phyloP scores from a whole-genome alignment of 768 basidiomycete species.

The Kockovaella imperatae region DNA sequence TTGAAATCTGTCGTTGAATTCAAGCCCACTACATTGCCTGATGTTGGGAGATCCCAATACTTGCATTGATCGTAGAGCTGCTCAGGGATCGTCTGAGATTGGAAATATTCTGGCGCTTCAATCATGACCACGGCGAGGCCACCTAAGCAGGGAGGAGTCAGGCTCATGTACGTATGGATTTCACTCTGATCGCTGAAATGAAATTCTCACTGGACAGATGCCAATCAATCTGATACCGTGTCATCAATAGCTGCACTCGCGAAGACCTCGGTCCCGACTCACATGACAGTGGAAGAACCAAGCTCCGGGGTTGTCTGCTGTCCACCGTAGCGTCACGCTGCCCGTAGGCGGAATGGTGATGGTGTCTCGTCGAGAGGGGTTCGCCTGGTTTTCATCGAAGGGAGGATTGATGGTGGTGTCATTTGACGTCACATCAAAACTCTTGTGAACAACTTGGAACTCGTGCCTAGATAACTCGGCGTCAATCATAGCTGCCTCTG shows the following conservation, averaged over 20 bases:
- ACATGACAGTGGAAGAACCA: conserved; percentile 59
- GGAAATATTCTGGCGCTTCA: conserved; percentile 66
- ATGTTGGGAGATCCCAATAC: conserved; percentile 53
- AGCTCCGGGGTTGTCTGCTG: conserved; percentile 86
- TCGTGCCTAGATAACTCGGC: conserved; percentile 51
- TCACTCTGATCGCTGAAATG: neutral
- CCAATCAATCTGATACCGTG: conserved; percentile 36
- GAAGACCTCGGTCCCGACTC: conserved; percentile 2
- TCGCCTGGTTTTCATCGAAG: conserved; percentile 64
- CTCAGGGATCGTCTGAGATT: conserved; percentile 52
- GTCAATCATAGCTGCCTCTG: neutral
- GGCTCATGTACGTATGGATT: neutral
- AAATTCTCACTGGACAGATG: conserved; percentile 20
- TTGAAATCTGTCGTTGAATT: conserved; percentile 58
- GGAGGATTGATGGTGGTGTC: conserved; percentile 76
- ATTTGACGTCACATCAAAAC: conserved; percentile 57
- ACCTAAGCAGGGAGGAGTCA: neutral
- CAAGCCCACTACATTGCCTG: conserved; percentile 83
- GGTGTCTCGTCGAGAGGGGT: conserved; percentile 90
- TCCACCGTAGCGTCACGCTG: conserved; percentile 65
- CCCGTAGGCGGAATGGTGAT: conserved; percentile 62
- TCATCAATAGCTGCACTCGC: neutral
- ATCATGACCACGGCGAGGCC: conserved; percentile 81
- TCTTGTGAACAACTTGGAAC: conserved; percentile 68
- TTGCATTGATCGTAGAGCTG: conserved; percentile 65